Evolutionary conservation across 2,329 filamentous ascomycete species (phyloP).

Genomic region (Colletotrichum chrysophilum): DNA sequence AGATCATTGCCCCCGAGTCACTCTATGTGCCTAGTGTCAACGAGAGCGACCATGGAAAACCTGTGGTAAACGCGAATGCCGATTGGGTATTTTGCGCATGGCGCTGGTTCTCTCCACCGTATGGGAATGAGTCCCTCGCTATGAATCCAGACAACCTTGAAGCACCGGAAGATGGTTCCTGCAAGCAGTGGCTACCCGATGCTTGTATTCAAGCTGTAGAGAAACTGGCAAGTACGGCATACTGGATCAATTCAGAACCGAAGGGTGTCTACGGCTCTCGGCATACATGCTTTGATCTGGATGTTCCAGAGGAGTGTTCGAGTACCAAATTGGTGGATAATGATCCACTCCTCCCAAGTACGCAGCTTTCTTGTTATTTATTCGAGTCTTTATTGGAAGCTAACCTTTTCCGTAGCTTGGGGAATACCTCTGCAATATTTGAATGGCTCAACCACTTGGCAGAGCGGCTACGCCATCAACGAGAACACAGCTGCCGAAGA

Average conservation of each 20-base stretch:
- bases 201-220: not conserved
- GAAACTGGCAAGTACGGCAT: not conserved
- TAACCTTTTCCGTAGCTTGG: not conserved
- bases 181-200: not conserved
- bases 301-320: not conserved
- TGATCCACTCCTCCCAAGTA: not conserved
- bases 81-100: not conserved
- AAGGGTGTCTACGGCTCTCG: not conserved
- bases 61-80: not conserved
- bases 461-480: not conserved
- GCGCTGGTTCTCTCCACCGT: not conserved
- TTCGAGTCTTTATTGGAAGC: not conserved
- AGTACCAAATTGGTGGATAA: not conserved
- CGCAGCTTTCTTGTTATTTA: not conserved
- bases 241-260: not conserved
- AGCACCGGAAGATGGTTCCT: not conserved
- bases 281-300: not conserved
- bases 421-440: not conserved
- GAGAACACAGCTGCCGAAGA: not conserved
- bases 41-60: not conserved
- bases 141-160: not conserved
- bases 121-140: not conserved
- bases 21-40: not conserved
- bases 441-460: not conserved
- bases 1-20: not conserved